Base-by-base conservation (phyloP, 2,329 filamentous ascomycete species). In the Zymoseptoria brevis region DNA sequence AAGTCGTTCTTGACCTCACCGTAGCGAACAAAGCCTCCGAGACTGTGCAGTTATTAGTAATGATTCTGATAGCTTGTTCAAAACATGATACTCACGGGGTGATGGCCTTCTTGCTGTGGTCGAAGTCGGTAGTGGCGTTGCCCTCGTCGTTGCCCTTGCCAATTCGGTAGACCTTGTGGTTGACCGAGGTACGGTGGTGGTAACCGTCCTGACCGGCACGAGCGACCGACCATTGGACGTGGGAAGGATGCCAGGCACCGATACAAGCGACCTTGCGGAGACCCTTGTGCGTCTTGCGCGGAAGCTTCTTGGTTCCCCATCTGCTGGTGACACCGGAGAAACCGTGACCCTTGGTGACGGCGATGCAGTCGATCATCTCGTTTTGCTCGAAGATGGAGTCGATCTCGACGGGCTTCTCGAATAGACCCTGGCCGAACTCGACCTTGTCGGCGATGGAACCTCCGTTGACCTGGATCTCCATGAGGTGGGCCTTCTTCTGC, bases 291-390 rank as follows among this genome's bases (percentile, higher is more conserved):
- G 94, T 99, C 91, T 99, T 99, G 78, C 94, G 90, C 72, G 94
- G 94, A 75, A 99, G 90, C 90, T 97, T 99, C 90, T 96, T 99
- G 83, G 94, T 99, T 74, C 94, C 94, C 94, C 94, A 99, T 83
- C 94, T 87, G 80, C 87, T 84, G 69, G 94, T 99, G 74, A 99
- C 94, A 88, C 94, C 94, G 78, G 84, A 84, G 89, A 90, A 97
- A 79, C 94, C 94, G 84, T 97, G 91, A 85, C 94, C 94, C 88
- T 96, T 97, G 85, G 94, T 99, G 77, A 99, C 92, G 76, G 93
- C 94, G 74, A 99, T 96, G 77, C 95, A 88, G 78, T 99, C 94
- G 74, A 99, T 95, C 85, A 99, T 89, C 89, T 99, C 94, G 77
- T 99, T 90, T 84, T 95, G 87, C 89, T 99, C 94, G 81, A 99